Conservation (phyloP, 768 basidiomycete genomes). For the Mycena crocata region DNA sequence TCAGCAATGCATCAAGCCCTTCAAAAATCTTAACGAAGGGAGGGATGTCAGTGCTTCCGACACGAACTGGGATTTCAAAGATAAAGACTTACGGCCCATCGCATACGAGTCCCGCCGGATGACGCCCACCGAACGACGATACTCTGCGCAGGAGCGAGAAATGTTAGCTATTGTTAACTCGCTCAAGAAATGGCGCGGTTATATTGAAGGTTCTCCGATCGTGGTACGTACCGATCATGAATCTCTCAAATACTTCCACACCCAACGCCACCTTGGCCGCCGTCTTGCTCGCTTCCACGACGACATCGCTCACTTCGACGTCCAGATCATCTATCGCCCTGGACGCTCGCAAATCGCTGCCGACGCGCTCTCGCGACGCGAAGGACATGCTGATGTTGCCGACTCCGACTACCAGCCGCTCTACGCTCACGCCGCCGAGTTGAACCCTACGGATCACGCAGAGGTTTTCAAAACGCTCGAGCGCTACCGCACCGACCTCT, state of each 20-base stretch:
- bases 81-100: slow-evolving; percentile 27
- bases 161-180: slow-evolving; percentile 33
- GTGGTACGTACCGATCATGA: slow-evolving; percentile 38
- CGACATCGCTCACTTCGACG: slow-evolving; percentile 30
- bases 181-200: slow-evolving; percentile 34
- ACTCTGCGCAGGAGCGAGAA: slow-evolving; percentile 27
- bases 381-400: slow-evolving; percentile 28
- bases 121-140: slow-evolving; percentile 26
- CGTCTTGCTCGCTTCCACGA: slow-evolving; percentile 37
- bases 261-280: slow-evolving; percentile 35
- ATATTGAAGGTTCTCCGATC: slow-evolving; percentile 38
- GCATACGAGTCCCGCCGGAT: slow-evolving; percentile 26
- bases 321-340: slow-evolving; percentile 33
- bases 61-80: slow-evolving; percentile 17
- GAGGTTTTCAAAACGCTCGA: slow-evolving; percentile 16
- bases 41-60: slow-evolving; percentile 1
- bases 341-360: slow-evolving; percentile 31
- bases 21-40: slow-evolving; percentile 12
- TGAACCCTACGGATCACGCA: slow-evolving; percentile 5
- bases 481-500: slow-evolving; percentile 1
- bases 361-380: slow-evolving; percentile 34
- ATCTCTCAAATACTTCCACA: slow-evolving; percentile 36
- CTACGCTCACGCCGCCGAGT: slow-evolving; percentile 19
- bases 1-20: slow-evolving; percentile 15
- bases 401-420: slow-evolving; percentile 33